Base-by-base conservation (phyloP, 2,329 filamentous ascomycete genomes). In the Plenodomus biglobosus region DNA sequence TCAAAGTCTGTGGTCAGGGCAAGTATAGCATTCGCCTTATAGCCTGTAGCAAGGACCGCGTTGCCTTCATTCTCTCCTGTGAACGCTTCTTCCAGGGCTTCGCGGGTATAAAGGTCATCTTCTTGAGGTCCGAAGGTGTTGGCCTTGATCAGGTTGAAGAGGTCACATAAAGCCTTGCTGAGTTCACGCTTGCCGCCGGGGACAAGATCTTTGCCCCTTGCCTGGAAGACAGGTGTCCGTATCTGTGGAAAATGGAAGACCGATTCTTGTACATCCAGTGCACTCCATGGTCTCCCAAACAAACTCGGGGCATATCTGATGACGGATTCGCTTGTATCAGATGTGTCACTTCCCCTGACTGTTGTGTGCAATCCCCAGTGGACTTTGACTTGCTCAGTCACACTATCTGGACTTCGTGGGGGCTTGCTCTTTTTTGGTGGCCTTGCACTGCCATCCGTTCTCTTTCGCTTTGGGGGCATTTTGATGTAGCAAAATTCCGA, bases 171-270 rank as follows among this genome's bases (percentile, higher is more conserved):
- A 19, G 49, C 34, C 11, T 41, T 8, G 21, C 42, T 53, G 16
- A 40, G 27, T 32, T 32, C 13, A 32, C 8, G 27, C 27, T 52
- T 34, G 34, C n/a, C 38, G 4, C 18, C 37, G 13, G 21, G 34
- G 15, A 16, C 10, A 15, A 21, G 11, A 11, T 39, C n/a, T 40
- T 41, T n/a, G 16, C 27, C 3, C 11, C n/a, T 13, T 10, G 24
- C 40, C 35, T 46, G 38, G 32, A 39, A 56, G n/a, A 50, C 27
- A 19, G 53, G 48, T 3, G 32, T 18, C 8, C 54, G 46, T 19
- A 50, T 15, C 3, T 38, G 41, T 2, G 52, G 48, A 15, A 46
- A 50, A 6, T 18, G 32, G 18, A 57, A 40, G 16, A 46, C 32
- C 37, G 32, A 7, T 34, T 55, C 38, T 16, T 8, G n/a, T 11